These are phyloP conservation scores for Chlorociboria aeruginascens DNA, from an alignment of 495 filamentous ascomycete genomes.

Conservation along the genomic window DNA sequence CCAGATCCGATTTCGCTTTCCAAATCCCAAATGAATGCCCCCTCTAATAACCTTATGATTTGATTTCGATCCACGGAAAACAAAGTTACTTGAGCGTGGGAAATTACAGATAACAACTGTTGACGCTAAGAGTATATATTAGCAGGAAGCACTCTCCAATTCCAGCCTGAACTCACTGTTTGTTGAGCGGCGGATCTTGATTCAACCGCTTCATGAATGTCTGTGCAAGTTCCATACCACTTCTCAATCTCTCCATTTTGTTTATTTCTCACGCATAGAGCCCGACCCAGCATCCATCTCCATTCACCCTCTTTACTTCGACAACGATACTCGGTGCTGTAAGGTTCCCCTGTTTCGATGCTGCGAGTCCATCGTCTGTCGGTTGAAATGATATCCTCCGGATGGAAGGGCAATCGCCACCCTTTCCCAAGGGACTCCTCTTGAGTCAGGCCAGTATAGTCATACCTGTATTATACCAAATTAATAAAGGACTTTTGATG, in stretches of 20 bases:
- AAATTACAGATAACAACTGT: conserved; percentile 55
- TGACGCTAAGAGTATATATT: conserved; percentile 13
- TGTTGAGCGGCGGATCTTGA: conserved; percentile 44
- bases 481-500: background rate
- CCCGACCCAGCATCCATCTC: conserved; percentile 61
- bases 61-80: conserved; percentile 49
- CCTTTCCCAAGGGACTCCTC: conserved; percentile 33
- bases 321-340: conserved; percentile 55
- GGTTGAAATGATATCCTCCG: conserved; percentile 44
- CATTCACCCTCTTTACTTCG: conserved; percentile 47
- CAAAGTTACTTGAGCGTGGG: conserved; percentile 53
- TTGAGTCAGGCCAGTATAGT: conserved; percentile 51
- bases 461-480: conserved; percentile 27
- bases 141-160: no score
- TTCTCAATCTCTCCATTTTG: conserved; percentile 50
- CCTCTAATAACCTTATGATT: conserved; percentile 51
- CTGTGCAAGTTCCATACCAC: conserved; percentile 65
- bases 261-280: conserved; percentile 41
- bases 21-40: conserved; percentile 39
- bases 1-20: conserved; percentile 8
- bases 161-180: conserved; percentile 18
- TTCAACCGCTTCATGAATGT: conserved; percentile 53
- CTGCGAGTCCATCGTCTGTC: conserved; percentile 41
- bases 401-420: conserved; percentile 33
- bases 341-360: conserved; percentile 51